Percentiles rank a stretch among this genome's conserved stretches.
These are phyloP conservation scores for Colletotrichum navitas DNA, from an alignment of 2,329 filamentous ascomycete genomes.

Conservation along the genomic window DNA sequence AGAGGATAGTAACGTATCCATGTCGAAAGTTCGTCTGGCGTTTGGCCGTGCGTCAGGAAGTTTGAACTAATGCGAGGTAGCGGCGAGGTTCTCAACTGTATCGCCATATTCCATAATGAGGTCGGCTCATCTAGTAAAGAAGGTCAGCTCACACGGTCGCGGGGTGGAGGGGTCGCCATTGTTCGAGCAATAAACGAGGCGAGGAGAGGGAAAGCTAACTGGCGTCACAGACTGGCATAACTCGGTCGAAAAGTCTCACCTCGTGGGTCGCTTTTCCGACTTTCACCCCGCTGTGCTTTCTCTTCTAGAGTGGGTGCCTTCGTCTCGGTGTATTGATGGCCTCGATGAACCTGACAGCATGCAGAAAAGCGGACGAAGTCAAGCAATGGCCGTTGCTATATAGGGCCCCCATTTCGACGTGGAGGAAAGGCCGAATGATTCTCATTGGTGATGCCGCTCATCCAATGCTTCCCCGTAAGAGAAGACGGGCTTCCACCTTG, in stretches of 20 bases:
- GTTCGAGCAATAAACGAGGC: neutral
- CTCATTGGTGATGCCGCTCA: slow-evolving; percentile 55
- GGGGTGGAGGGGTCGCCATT: neutral
- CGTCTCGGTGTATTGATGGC: neutral
- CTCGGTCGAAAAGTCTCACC: slow-evolving; percentile 47
- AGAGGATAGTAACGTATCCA: slow-evolving; percentile 51
- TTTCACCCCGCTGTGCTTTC: slow-evolving; percentile 47
- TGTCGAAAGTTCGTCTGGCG: slow-evolving; percentile 48
- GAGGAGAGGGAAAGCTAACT: neutral
- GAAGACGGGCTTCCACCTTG: neutral
- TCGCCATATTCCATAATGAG: slow-evolving; percentile 50
- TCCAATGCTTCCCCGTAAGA: slow-evolving; percentile 54
- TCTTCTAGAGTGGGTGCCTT: slow-evolving; percentile 47
- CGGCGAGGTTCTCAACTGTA: slow-evolving; percentile 52
- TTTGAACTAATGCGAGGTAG: slow-evolving; percentile 40
- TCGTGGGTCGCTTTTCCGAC: slow-evolving; percentile 48
- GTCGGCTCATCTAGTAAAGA: slow-evolving; percentile 30
- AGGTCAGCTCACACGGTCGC: neutral
- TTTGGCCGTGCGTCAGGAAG: neutral
- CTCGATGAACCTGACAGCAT: neutral
- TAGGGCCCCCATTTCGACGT: slow-evolving; percentile 50
- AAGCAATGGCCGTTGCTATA: slow-evolving; percentile 54
- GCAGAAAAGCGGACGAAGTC: slow-evolving; percentile 52
- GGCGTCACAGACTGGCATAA: slow-evolving; percentile 29
- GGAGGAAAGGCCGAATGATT: slow-evolving; percentile 50